phyloP scores from a whole-genome alignment of 179 eudicot species.

The Spergularia azorica region DNA sequence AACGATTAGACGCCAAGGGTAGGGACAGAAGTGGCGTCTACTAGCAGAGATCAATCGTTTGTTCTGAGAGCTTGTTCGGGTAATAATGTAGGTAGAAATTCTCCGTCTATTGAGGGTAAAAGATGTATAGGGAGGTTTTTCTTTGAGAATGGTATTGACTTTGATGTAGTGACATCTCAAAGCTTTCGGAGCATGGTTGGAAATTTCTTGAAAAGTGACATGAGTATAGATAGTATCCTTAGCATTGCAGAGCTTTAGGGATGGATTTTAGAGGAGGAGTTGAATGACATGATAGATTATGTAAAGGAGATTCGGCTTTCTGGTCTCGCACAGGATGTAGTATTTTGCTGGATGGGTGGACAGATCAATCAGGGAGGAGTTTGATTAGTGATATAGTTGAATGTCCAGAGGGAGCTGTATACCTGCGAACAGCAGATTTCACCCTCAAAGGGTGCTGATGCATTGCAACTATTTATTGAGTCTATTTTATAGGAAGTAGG shows the following conservation, averaged over 20 bases:
- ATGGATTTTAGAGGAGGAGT: conserved; percentile 41
- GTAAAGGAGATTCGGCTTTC: conserved; percentile 28
- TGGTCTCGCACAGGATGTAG: conserved; percentile 48
- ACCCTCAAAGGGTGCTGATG: conserved; percentile 28
- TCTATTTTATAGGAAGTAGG: conserved; percentile 43
- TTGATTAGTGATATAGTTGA: conserved; percentile 37
- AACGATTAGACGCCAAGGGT: conserved; percentile 22
- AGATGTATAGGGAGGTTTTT: conserved; percentile 48
- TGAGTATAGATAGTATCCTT: conserved; percentile 28
- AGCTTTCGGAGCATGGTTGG: conserved; percentile 53
- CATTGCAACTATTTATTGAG: conserved; percentile 33
- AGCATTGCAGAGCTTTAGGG: conserved; percentile 39
- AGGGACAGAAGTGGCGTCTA: conserved; percentile 12
- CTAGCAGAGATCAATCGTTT: conserved; percentile 11
- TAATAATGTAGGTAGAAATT: conserved; percentile 27
- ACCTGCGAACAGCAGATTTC: conserved; percentile 41
- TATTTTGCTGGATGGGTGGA: conserved; percentile 50
- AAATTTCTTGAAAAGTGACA: conserved; percentile 20
- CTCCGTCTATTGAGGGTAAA: conserved; percentile 27
- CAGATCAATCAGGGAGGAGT: conserved; percentile 32
- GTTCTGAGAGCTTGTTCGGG: conserved; percentile 21
- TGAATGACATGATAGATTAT: conserved; percentile 32
- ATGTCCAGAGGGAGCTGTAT: conserved; percentile 40
- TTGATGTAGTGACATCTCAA: conserved; percentile 38
- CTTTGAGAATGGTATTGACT: conserved; percentile 49